Base-by-base conservation (phyloP, 805 yeast species). In the Jamesozyma lodderae region DNA sequence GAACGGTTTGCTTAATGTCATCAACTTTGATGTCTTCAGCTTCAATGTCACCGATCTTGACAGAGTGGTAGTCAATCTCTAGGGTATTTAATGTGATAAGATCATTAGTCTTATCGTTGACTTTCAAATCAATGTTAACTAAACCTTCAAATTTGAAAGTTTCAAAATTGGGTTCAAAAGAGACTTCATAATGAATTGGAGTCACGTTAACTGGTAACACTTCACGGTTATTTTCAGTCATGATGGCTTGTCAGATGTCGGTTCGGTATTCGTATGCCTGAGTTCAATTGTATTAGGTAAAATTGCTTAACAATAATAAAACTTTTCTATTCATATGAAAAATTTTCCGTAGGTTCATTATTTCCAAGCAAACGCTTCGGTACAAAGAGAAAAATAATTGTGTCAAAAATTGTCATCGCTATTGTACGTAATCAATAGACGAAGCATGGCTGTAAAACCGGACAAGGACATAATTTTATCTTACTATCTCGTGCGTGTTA, bases 141-240 rank as follows among this genome's bases (percentile, higher is more conserved):
- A 57, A 59, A 48, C 84, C 84, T 35, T 63, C 62, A 52, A 75
- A 79, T 39, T 69, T 76, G 68, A 78, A 77, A 8, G 70, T 69
- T 32, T 65, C 66, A 44, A 78, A 70, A 45, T 65, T 53, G 26
- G 94, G 86, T 49, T 77, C 78, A 37, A 77, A 63, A 16, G 77
- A 69, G 28, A 90, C 57, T 35, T 76, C 73, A 57, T 90, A 88
- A 61, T 81, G 83, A 28, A 65, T 50, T 31, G 97, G 96, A 43
- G 70, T 70, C 44, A 86, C 79, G 35, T 72, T 65, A 33, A 66
- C 65, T 50, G 84, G 92, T 42, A 77, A 72, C 30, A 67, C 57
- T 48, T 65, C 69, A 53, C 69, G 65, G 27, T 55, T 21, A 13
- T 29, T n/a, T n/a, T n/a, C 28, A 14, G 41, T 33, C 49, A 42